Evolutionary conservation across 2,329 filamentous ascomycete species (phyloP).

Genomic region (Clonostachys chloroleuca): DNA sequence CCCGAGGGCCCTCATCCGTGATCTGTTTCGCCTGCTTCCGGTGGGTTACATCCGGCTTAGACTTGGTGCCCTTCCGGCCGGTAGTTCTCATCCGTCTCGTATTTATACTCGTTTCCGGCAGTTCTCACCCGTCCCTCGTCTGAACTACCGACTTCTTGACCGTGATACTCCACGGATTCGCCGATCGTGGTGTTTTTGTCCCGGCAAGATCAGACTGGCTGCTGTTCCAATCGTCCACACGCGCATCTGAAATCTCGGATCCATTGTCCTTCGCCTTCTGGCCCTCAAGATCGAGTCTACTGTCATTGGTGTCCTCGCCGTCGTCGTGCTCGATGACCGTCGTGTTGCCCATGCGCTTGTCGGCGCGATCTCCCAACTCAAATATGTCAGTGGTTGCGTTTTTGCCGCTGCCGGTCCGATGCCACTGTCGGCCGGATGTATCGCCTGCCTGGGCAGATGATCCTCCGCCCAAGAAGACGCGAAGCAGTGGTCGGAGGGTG

Average conservation of each 20-base stretch:
- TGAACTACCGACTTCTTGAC: constrained; percentile 15
- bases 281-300: background rate
- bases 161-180: constrained; percentile 10
- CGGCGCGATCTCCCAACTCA: constrained; percentile 4
- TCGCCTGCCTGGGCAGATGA: constrained; percentile 7
- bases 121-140: constrained; percentile 4
- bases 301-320: background rate
- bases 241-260: constrained; percentile 3
- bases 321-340: constrained; percentile 12
- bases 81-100: too few species aligned
- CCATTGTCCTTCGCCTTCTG: constrained; percentile 4
- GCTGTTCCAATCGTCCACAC: constrained; percentile 11
- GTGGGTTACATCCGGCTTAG: too few species aligned
- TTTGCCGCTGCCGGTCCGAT: constrained; percentile 9
- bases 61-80: too few species aligned
- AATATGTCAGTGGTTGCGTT: constrained; percentile 4
- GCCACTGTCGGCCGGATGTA: constrained; percentile 10
- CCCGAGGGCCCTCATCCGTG: too few species aligned
- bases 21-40: too few species aligned
- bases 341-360: constrained; percentile 10
- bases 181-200: too few species aligned
- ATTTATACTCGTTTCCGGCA: too few species aligned
- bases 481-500: constrained; percentile 30
- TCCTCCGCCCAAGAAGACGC: constrained; percentile 6
- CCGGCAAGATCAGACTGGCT: constrained; percentile 12